These are phyloP conservation scores for Penicillium egyptiacum DNA, from an alignment of 495 filamentous ascomycete genomes.

Conservation along the genomic window DNA sequence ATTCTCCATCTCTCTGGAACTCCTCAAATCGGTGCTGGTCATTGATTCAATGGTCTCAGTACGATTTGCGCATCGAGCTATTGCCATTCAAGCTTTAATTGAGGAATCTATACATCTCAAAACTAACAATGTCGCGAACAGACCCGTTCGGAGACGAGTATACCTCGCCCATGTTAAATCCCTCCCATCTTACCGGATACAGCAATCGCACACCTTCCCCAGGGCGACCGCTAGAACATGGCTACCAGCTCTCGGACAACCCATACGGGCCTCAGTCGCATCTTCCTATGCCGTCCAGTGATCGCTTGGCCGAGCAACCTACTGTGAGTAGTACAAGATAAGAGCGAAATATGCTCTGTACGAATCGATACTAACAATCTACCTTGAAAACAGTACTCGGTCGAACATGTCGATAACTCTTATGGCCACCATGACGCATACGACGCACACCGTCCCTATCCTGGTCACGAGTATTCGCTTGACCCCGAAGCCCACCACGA, in stretches of 20 bases:
- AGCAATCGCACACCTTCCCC: slow-evolving; percentile 51
- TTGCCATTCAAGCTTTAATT: slow-evolving; percentile 11
- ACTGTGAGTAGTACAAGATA: slow-evolving; percentile 53
- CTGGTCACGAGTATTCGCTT: slow-evolving; percentile 64
- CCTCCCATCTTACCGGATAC: slow-evolving; percentile 50
- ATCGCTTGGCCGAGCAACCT: slow-evolving; percentile 69
- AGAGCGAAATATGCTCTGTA: not conserved
- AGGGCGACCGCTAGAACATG: slow-evolving; percentile 55
- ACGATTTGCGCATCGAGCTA: not conserved
- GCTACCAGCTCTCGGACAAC: slow-evolving; percentile 71
- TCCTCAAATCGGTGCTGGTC: slow-evolving; percentile 20
- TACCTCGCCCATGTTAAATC: slow-evolving; percentile 53
- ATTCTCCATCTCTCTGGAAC: slow-evolving; percentile 16
- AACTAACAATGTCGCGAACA: slow-evolving; percentile 29
- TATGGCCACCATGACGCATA: slow-evolving; percentile 69
- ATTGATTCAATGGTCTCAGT: slow-evolving; percentile 21
- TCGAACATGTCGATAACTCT: slow-evolving; percentile 70
- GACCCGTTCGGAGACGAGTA: slow-evolving; percentile 58
- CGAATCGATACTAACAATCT: slow-evolving; percentile 10
- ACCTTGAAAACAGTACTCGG: slow-evolving; percentile 61
- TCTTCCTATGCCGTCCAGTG: slow-evolving; percentile 70
- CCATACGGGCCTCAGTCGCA: slow-evolving; percentile 54
- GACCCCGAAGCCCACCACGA: slow-evolving; percentile 84
- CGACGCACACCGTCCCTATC: slow-evolving; percentile 49
- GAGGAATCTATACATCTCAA: slow-evolving; percentile 3